A percentile compares a stretch with the other conserved stretches of the same genome.
phyloP scores from a whole-genome alignment of 2,329 filamentous ascomycete species.

The Exophiala aquamarina region DNA sequence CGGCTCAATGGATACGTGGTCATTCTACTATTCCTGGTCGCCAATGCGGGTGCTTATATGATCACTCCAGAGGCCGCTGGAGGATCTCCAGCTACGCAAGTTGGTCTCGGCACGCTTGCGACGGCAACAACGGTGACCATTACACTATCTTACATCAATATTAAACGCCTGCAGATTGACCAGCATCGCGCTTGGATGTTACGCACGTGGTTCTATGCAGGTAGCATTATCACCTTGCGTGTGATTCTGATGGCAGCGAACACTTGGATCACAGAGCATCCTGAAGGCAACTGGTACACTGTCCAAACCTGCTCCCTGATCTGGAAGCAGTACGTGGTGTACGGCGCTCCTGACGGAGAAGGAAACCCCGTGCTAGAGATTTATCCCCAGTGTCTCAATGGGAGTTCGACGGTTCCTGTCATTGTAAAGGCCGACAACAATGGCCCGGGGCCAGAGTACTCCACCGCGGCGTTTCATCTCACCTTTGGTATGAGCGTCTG shows the following conservation, averaged over 20 bases:
- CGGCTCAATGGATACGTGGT: slow-evolving; percentile 61
- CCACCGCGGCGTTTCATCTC: slow-evolving; percentile 47
- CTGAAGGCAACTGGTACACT: slow-evolving; percentile 33
- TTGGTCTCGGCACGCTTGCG: slow-evolving; percentile 43
- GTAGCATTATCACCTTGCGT: slow-evolving; percentile 31
- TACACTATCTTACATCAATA: slow-evolving; percentile 53
- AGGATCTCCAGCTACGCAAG: slow-evolving; percentile 53
- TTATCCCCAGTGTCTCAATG: slow-evolving; percentile 34
- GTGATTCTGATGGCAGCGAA: slow-evolving; percentile 42
- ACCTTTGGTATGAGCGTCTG: slow-evolving; percentile 56
- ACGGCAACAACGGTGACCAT: slow-evolving; percentile 48
- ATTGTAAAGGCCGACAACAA: slow-evolving; percentile 20
- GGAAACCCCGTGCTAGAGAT: slow-evolving; percentile 48
- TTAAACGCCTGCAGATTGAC: slow-evolving; percentile 62
- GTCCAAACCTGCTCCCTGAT: slow-evolving; percentile 29
- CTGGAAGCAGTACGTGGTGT: slow-evolving; percentile 39
- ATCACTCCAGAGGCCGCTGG: slow-evolving; percentile 54
- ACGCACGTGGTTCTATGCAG: slow-evolving; percentile 50
- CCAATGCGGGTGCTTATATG: slow-evolving; percentile 54
- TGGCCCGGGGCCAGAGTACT: slow-evolving; percentile 28
- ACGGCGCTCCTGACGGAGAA: slow-evolving; percentile 9
- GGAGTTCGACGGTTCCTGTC: slow-evolving; percentile 29
- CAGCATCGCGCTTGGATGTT: slow-evolving; percentile 67
- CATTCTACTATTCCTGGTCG: slow-evolving; percentile 48
- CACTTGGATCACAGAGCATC: slow-evolving; percentile 36